Base-by-base conservation (phyloP, 805 yeast species). In the Torulaspora delbrueckii region DNA sequence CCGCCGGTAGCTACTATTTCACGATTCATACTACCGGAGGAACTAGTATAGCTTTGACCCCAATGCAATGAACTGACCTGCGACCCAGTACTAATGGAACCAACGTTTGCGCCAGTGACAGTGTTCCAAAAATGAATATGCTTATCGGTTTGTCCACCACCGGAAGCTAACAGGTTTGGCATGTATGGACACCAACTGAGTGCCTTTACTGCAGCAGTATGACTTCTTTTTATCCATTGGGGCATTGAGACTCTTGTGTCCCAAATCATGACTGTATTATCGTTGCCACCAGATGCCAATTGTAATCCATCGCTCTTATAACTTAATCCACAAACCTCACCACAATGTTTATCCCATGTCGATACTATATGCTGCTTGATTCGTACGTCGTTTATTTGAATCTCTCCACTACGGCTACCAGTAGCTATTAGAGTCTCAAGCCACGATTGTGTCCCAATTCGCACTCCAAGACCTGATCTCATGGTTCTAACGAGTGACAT, bases 1-100 rank as follows among this genome's bases (percentile, higher is more conserved):
- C 98, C 99, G 59, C 93, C 96, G 5, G 97, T 84, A 7, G 96
- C 91, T 1, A 85, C 95, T 38, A 93, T 80, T 67, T 93, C 99
- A 57, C 61, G 53, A 40, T 61, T 57, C 55, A 59, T 53, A 5
- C 38, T 40, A 14, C 51, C 46, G 23, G 51, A 43, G 13, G 49
- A 31, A 16, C 44, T 42, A 16, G 51, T 41, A 47, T 61, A 63
- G 49, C 66, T 63, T 52, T 79, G 81, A 0, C 96, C 95, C 99
- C 99, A 93, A 56, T 82, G 81, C 49, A 93, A 72, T 12, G 96
- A 86, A n/a, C 95, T 83, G 4, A 93, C 93, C 66, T 93, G 99
- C 0, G 96, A 84, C 5, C 91, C 96, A 0, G 97, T 85, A 54
- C 89, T 93, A 18, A 91, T 84, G 8, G 93, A 77, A 54, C 89